Evolutionary conservation across 2,329 filamentous ascomycete species (phyloP).

Genomic region (Curvularia eragrostidis): DNA sequence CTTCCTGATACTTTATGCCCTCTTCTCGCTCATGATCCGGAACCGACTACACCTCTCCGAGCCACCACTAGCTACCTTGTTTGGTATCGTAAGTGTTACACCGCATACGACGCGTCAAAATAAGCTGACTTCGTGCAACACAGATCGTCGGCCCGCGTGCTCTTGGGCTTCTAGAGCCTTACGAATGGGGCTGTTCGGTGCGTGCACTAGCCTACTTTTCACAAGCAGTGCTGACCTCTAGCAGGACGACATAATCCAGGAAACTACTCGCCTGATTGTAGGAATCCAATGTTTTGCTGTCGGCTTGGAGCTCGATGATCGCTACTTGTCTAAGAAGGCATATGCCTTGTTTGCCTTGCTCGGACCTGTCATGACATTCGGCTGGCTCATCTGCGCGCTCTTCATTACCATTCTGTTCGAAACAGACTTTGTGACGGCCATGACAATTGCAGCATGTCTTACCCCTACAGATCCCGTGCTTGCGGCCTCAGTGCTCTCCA

Average conservation of each 20-base stretch:
- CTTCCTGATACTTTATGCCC: conserved; percentile 56
- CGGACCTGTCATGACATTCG: conserved; percentile 60
- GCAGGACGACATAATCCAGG: conserved; percentile 51
- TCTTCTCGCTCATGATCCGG: conserved; percentile 56
- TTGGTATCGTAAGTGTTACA: conserved; percentile 47
- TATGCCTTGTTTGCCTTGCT: conserved; percentile 58
- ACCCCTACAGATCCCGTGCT: conserved; percentile 65
- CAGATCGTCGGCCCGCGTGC: conserved; percentile 51
- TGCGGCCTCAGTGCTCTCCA: conserved; percentile 60
- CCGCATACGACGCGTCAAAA: neutral
- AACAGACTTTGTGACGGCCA: conserved; percentile 54
- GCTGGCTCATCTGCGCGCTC: conserved; percentile 56
- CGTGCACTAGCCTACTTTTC: neutral
- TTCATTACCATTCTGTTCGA: conserved; percentile 58
- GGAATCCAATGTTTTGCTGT: conserved; percentile 53
- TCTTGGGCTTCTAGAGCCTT: conserved; percentile 50
- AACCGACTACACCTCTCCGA: conserved; percentile 59
- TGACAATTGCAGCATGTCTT: conserved; percentile 62
- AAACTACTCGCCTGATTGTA: conserved; percentile 55
- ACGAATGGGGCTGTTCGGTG: conserved; percentile 48
- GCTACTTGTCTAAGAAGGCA: conserved; percentile 60
- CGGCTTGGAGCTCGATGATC: conserved; percentile 49
- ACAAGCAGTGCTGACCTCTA: conserved; percentile 16
- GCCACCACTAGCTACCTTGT: conserved; percentile 56
- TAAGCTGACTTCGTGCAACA: neutral